phyloP scores from a whole-genome alignment of 2,329 filamentous ascomycete genomes.

The Pseudocercospora eumusae region DNA sequence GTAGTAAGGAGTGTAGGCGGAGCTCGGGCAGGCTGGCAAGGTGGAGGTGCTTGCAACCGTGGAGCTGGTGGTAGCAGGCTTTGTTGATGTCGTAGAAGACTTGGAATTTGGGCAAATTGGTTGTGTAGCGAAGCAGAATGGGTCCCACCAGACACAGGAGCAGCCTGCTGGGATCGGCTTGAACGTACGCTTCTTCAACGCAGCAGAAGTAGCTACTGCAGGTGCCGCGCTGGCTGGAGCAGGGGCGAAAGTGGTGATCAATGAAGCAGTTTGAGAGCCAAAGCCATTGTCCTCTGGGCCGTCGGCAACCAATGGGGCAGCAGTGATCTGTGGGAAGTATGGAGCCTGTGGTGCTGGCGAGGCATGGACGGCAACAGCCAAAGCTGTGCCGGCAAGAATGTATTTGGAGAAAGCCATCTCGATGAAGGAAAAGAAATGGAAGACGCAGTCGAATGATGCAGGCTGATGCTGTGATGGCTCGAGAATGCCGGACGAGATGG shows the following conservation, averaged over 20 bases:
- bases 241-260: slow-evolving; percentile 26
- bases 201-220: background rate
- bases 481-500: background rate
- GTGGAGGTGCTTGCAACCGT: slow-evolving; percentile 12
- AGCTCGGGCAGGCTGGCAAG: slow-evolving; percentile 8
- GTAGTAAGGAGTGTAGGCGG: slow-evolving; percentile 31
- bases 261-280: slow-evolving; percentile 24
- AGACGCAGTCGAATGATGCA: background rate
- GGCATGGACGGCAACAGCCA: slow-evolving; percentile 22
- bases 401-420: background rate
- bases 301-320: slow-evolving; percentile 26
- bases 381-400: slow-evolving; percentile 17
- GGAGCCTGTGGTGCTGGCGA: slow-evolving; percentile 26
- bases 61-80: background rate
- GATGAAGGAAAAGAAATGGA: background rate
- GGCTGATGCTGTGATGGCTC: slow-evolving; percentile 2
- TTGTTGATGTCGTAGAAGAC: slow-evolving; percentile 9
- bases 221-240: background rate
- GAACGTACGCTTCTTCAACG: background rate
- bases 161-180: background rate
- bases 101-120: slow-evolving; percentile 16
- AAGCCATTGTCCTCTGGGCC: slow-evolving; percentile 19
- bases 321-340: slow-evolving; percentile 25
- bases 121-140: slow-evolving; percentile 4
- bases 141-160: background rate